phyloP scores from a whole-genome alignment of 2,329 filamentous ascomycete genomes.

The Colletotrichum acutatum region DNA sequence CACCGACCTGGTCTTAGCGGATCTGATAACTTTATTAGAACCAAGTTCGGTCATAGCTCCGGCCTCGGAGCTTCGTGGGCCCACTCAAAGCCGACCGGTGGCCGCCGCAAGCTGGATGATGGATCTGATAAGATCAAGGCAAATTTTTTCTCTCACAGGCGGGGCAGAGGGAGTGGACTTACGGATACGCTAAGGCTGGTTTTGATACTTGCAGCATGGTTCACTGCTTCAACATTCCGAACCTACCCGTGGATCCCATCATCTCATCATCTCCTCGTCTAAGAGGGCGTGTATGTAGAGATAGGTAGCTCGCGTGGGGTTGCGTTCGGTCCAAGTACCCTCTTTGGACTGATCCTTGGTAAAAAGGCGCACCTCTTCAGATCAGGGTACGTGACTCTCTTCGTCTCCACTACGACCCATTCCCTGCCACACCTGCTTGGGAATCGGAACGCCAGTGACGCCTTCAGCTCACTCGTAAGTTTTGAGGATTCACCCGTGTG shows the following conservation, averaged over 20 bases:
- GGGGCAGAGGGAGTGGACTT: not conserved
- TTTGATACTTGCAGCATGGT: not conserved
- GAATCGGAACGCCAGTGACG: not conserved
- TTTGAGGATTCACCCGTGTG: not conserved
- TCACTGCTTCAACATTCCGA: not conserved
- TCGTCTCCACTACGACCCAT: not conserved
- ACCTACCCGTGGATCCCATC: not conserved
- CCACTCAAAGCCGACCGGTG: not conserved
- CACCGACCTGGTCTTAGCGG: slow-evolving; percentile 37
- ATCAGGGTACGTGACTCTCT: slow-evolving; percentile 20
- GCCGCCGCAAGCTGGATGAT: not conserved
- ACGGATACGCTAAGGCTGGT: not conserved
- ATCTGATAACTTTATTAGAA: slow-evolving; percentile 50
- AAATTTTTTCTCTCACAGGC: slow-evolving; percentile 13
- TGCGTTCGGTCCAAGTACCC: slow-evolving; percentile 20
- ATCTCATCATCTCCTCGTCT: not conserved
- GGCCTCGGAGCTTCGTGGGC: not conserved
- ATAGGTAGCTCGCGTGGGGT: slow-evolving; percentile 12
- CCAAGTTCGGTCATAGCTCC: slow-evolving; percentile 17
- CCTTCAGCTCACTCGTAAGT: not conserved
- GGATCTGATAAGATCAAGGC: slow-evolving; percentile 33
- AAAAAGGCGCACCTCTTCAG: not conserved
- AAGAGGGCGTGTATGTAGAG: not conserved
- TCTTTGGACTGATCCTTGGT: slow-evolving; percentile 4
- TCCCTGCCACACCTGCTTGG: not conserved